Evolutionary conservation across 2,329 filamentous ascomycete species (phyloP), one percentile per base, ranked within the genome.

Genomic region (Purpureocillium lavendulum): DNA sequence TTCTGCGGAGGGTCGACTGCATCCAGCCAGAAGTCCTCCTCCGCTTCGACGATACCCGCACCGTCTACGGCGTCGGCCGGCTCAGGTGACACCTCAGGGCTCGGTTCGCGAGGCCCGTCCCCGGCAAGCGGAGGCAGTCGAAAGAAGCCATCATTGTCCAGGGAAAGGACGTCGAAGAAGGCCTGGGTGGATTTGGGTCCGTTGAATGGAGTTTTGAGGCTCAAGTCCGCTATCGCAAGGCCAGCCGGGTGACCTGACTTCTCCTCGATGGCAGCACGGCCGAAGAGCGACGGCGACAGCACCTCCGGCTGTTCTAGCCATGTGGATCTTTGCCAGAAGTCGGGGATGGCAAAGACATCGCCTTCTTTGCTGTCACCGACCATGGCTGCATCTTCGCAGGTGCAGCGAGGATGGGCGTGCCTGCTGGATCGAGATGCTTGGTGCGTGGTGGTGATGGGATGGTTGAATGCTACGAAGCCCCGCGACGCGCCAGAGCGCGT

Each of bases 341-440:
- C 69, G 30, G 77, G 76, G 34, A 80, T 76, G 30, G 73, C 70
- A 53, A 86, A 86, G 26, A 80, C 69, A 52, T 81, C 61, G 35
- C 72, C 66, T 39, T 60, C 53, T 31, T 69, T 63, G 43, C 67
- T 58, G 39, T 68, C 57, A 44, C 63, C 42, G 44, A 46, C 47
- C 58, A 62, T 62, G 43, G 41, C 54, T 40, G 41, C 46, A 53
- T 51, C 24, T 30, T 44, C 12, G 26, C 26, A 29, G 12, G 26
- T 12, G 12, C 26, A n/a, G n/a, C n/a, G n/a, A n/a, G n/a, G n/a
- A n/a, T n/a, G 21, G 6, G 21, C 21, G 6, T 6, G 21, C 21
- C 21, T 26, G 5, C 21, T 26, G 21, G 21, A n/a, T 26, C 21
- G 21, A 26, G 21, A 26, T 26, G 21, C 21, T 26, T 10, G 21